Evolutionary conservation across 192 early-diverging fungal species (phyloP), one percentile per base, ranked within the genome.

Genomic region (Thoreauomyces humboldtii): DNA sequence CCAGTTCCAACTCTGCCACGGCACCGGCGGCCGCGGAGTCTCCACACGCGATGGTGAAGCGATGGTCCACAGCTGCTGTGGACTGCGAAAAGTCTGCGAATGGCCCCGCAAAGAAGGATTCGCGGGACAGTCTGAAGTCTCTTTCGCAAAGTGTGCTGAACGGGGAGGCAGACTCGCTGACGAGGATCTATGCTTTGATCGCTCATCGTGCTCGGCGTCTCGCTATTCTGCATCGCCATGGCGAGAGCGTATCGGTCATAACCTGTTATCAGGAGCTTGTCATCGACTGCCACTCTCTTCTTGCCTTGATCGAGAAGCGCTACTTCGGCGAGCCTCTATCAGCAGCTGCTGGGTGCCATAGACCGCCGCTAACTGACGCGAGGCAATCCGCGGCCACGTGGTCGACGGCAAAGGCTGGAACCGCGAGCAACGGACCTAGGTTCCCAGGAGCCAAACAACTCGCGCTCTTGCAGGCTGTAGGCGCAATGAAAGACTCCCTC

Each of bases 381-480:
- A 29, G 25, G 27, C 17, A 52, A 27, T 29, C 50, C 2, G 6
- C 27, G 17, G 21, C 50, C 6, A 52, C 50, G 3, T 52, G 50
- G 50, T 37, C 55, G 27, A 37, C 15, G 4, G 15, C 12, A 21
- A 34, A 36, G 11, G 3, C 55, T 9, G 34, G 19, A 21, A 19
- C 19, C 15, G 31, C 17, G 55, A 37, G 34, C 3, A 36, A n/a
- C 19, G 19, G 3, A 9, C 42, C 33, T n/a, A 4, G 27, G 12
- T 54, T 54, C 34, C 63, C 63, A 29, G 63, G 63, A 1, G 63
- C 63, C 25, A 65, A 57, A 59, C 65, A 67, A 34, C 48, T 67
- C 9, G 65, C 65, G 6, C 48, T 67, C 7, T 6, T 67, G 22
- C 65, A 67, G 47, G 65, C 65, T 11, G 25, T 59, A 1, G 47